Percentiles rank a stretch among this genome's conserved stretches.
Conservation (phyloP, 257 asterid genomes). For the Solanum sitiens region DNA sequence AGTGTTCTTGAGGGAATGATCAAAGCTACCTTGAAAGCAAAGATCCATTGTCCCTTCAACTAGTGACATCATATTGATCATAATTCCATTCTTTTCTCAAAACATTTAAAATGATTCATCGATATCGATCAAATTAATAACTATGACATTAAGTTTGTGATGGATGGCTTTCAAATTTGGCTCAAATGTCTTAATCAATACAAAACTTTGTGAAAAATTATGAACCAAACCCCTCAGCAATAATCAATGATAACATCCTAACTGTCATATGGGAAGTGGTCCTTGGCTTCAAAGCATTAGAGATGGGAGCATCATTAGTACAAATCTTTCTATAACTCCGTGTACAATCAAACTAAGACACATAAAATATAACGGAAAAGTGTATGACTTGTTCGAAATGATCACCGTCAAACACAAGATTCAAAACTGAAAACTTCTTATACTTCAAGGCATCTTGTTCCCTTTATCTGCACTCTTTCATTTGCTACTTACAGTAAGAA, state of each 20-base stretch:
- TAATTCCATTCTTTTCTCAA: not conserved
- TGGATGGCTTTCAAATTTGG: not conserved
- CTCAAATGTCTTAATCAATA: constrained; percentile 9
- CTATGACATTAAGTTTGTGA: not conserved
- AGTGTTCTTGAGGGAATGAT: constrained; percentile 20
- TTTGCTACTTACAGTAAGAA: not conserved
- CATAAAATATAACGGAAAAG: not conserved
- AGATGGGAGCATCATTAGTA: not conserved
- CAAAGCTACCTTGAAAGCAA: constrained; percentile 33
- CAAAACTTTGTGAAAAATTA: not conserved
- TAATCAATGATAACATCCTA: not conserved
- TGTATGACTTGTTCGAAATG: not conserved
- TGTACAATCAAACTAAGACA: not conserved
- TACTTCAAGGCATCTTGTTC: not conserved
- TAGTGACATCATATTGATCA: not conserved
- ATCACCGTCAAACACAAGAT: not conserved
- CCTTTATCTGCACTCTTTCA: not conserved
- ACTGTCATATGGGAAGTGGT: not conserved
- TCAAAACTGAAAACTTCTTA: not conserved
- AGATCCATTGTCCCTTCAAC: constrained; percentile 13
- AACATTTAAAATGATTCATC: not conserved
- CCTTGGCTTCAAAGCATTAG: constrained; percentile 17
- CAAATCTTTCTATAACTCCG: not conserved
- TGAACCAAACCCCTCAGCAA: not conserved
- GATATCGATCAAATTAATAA: not conserved